phyloP scores from a whole-genome alignment of 1,284 basidiomycete genomes.

The Sphagnurus paluster region DNA sequence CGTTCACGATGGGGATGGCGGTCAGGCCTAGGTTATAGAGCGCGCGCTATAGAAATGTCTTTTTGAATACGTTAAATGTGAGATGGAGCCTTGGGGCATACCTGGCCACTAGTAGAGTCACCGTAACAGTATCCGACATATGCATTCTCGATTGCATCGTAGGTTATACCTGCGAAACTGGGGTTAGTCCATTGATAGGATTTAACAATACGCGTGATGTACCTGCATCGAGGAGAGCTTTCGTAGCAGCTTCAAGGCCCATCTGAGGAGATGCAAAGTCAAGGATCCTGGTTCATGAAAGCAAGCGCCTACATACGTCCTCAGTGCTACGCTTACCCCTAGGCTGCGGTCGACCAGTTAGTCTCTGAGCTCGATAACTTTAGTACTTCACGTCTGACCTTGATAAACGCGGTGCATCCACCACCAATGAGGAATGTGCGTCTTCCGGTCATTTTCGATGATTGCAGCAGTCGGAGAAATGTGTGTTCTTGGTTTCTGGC shows the following conservation, averaged over 20 bases:
- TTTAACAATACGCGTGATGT: slow-evolving; percentile 20
- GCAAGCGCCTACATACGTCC: slow-evolving; percentile 45
- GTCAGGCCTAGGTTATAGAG: slow-evolving; percentile 88
- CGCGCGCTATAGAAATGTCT: slow-evolving; percentile 48
- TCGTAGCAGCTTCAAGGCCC: slow-evolving; percentile 82
- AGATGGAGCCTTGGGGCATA: slow-evolving; percentile 24
- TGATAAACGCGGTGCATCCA: slow-evolving; percentile 82
- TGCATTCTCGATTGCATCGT: slow-evolving; percentile 76
- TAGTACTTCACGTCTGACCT: slow-evolving; percentile 44
- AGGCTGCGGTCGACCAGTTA: slow-evolving; percentile 14
- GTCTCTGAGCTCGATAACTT: not conserved
- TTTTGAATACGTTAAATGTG: not conserved
- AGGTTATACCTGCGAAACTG: slow-evolving; percentile 61
- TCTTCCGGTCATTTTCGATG: slow-evolving; percentile 36
- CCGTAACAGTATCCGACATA: slow-evolving; percentile 82
- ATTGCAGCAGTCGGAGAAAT: not conserved
- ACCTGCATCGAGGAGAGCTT: slow-evolving; percentile 84
- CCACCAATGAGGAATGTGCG: slow-evolving; percentile 74
- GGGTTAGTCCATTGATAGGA: not conserved
- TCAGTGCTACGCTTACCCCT: slow-evolving; percentile 53
- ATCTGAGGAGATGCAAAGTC: slow-evolving; percentile 43
- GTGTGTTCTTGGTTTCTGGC: not conserved
- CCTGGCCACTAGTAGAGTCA: slow-evolving; percentile 82
- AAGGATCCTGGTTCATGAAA: not conserved
- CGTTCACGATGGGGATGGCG: slow-evolving; percentile 83